Evolutionary conservation across 495 filamentous ascomycete genomes (phyloP).

Genomic region (Neurospora tetrasperma): DNA sequence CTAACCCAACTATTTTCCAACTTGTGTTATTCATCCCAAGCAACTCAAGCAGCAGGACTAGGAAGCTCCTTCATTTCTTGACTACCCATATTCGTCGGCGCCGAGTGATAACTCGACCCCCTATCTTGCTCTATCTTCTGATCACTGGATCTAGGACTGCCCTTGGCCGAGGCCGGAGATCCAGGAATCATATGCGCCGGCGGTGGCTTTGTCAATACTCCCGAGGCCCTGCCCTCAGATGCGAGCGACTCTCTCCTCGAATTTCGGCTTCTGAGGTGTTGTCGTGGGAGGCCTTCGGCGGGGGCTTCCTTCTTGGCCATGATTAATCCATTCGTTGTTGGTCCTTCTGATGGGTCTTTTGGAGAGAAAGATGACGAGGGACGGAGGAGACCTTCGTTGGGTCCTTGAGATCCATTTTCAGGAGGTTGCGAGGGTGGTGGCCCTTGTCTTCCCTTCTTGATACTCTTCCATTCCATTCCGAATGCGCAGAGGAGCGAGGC

Average conservation of each 20-base stretch:
- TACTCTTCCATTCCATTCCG: slow-evolving; percentile 52
- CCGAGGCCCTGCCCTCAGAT: neutral
- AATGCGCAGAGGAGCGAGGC: slow-evolving; percentile 39
- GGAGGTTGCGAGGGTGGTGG: slow-evolving; percentile 2
- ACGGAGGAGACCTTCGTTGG: neutral
- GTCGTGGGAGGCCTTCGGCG: neutral
- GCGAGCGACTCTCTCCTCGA: neutral
- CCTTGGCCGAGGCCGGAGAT: neutral
- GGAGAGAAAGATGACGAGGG: neutral
- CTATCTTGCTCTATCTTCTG: neutral
- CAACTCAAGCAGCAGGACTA: neutral
- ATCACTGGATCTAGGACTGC: neutral
- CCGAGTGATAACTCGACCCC: neutral
- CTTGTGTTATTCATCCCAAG: too few species aligned
- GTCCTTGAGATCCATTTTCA: slow-evolving; percentile 11
- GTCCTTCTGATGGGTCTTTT: neutral
- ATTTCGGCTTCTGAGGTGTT: neutral
- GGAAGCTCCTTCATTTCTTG: neutral
- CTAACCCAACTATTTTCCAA: neutral
- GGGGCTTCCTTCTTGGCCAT: neutral
- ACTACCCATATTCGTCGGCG: neutral
- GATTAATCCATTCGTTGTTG: neutral
- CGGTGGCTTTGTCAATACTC: neutral
- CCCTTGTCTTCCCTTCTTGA: slow-evolving; percentile 35
- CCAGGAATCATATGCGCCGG: neutral